Conservation (phyloP, 768 basidiomycete genomes). For the Calocybe indica region DNA sequence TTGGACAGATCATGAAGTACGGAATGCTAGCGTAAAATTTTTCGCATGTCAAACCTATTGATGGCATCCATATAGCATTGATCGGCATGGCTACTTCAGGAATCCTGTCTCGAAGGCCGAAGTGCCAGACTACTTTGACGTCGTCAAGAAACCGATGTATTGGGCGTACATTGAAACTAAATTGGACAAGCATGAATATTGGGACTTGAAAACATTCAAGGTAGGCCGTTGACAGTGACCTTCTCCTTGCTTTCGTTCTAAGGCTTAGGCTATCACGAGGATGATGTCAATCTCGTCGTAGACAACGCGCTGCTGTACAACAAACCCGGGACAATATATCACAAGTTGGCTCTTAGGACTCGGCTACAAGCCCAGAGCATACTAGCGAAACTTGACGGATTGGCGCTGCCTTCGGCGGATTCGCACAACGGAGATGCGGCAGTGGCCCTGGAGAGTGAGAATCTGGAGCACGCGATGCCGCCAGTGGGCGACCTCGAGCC, state of each 20-base stretch:
- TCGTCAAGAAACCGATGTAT: slow-evolving; percentile 84
- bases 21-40: slow-evolving; percentile 15
- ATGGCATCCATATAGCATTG: slow-evolving; percentile 41
- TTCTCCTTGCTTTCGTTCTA: not conserved
- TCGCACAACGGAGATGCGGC: not conserved
- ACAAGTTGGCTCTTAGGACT: slow-evolving; percentile 66
- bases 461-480: slow-evolving; percentile 4
- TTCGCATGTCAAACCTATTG: slow-evolving; percentile 3
- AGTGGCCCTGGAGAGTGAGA: not conserved
- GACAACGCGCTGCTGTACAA: slow-evolving; percentile 89
- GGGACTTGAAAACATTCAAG: slow-evolving; percentile 69
- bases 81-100: slow-evolving; percentile 71
- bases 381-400: slow-evolving; percentile 33
- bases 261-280: slow-evolving; percentile 29
- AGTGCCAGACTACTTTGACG: slow-evolving; percentile 88
- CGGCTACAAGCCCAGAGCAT: slow-evolving; percentile 34
- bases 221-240: slow-evolving; percentile 26
- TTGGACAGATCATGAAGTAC: slow-evolving; percentile 69
- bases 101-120: slow-evolving; percentile 74
- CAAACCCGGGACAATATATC: slow-evolving; percentile 59
- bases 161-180: slow-evolving; percentile 80
- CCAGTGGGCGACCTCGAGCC: slow-evolving; percentile 75
- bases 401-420: not conserved
- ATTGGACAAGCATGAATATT: slow-evolving; percentile 79
- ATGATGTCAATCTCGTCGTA: slow-evolving; percentile 79